A percentile compares a stretch with the other conserved stretches of the same genome.
Evolutionary conservation across 306 rosid species (phyloP).

Genomic region (Fagus sylvatica): DNA sequence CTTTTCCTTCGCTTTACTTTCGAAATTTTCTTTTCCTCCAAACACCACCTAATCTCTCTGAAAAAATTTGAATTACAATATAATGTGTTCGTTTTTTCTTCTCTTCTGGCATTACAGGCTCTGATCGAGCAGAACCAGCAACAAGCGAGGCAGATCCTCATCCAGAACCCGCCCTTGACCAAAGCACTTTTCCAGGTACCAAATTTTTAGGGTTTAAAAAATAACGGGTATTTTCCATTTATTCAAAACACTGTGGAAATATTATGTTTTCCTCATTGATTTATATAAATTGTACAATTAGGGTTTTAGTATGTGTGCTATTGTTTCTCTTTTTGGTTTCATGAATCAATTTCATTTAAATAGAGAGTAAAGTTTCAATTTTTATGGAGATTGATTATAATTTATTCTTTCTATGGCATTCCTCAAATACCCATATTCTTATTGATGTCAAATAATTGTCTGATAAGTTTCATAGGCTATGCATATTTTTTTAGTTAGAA

Average conservation of each 20-base stretch:
- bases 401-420: too few relatives aligned
- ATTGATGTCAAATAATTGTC: not conserved
- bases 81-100: not conserved
- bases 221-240: not conserved
- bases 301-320: constrained; percentile 6
- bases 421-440: too few relatives aligned
- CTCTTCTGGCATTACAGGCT: constrained; percentile 35
- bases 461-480: not conserved
- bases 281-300: not conserved
- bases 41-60: not conserved
- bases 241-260: not conserved
- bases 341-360: not conserved
- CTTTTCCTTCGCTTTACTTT: not conserved
- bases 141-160: constrained; percentile 90
- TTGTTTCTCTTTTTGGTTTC: not conserved
- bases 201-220: constrained; percentile 10
- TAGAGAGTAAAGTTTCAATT: not conserved
- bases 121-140: constrained; percentile 90
- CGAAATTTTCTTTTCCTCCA: not conserved
- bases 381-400: not conserved
- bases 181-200: constrained; percentile 95
- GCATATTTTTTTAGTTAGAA: not conserved
- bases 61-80: not conserved
- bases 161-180: constrained; percentile 86
- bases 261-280: not conserved